Base-by-base conservation (phyloP, 2,329 filamentous ascomycete genomes). In the Magnaporthiopsis poae region DNA sequence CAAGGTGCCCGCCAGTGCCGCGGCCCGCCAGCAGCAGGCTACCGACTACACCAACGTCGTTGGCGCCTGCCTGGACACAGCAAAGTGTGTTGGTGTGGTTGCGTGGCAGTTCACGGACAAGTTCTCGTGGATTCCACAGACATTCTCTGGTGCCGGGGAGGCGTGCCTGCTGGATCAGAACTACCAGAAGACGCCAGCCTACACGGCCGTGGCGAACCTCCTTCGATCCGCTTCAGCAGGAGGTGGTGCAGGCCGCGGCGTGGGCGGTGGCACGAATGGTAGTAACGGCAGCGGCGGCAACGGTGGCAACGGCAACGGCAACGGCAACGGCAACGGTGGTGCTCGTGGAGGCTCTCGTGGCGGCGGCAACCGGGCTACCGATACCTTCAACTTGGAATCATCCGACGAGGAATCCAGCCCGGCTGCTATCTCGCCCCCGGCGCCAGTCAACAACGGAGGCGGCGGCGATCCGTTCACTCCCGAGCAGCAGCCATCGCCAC, bases 21-120 rank as follows among this genome's bases (percentile, higher is more conserved):
- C 76, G 1, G 77, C 77, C 36, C 73, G 80, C 25, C 72, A 74
- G 21, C 77, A 78, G 33, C 85, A 88, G 74, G 80, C 79, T 0
- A 71, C 71, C 25, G 80, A 82, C 64, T 86, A 84, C 68, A 78
- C 72, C 52, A 68, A 71, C 60, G 75, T 76, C 11, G 76, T 80
- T 5, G 74, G 74, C 5, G 73, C 76, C 1, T 80, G 78, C 66
- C 68, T 79, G 13, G 75, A 77, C 39, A 75, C 77, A 66, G 68
- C 61, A 8, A 64, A 62, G 60, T 82, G 80, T 67, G 76, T 82
- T 12, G 80, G 79, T 31, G 73, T 82, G 13, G 80, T 79, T 0
- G 71, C 80, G 63, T 81, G 79, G 79, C 78, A 78, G 68, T 76
- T 78, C 67, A 76, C 74, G 1, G 79, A 81, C 66, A 69, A 69